phyloP scores from a whole-genome alignment of 352 stramenopile genomes.

The Phytophthora foliorum region DNA sequence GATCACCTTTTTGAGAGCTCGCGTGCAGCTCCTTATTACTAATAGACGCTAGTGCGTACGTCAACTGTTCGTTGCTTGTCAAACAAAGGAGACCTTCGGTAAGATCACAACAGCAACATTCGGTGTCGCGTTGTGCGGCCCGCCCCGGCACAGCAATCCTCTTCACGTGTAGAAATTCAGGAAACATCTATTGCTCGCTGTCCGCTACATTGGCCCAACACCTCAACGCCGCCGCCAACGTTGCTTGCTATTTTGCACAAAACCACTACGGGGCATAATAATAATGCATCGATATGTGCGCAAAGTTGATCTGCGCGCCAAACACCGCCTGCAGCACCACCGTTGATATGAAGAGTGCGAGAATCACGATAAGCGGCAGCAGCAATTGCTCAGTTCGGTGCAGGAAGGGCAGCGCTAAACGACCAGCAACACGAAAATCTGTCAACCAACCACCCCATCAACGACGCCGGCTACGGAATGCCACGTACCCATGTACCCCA shows the following conservation, averaged over 20 bases:
- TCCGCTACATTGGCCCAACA: constrained; percentile 9
- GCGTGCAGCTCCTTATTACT: constrained; percentile 31
- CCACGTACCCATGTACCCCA: constrained; percentile 94
- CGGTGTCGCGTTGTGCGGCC: not conserved
- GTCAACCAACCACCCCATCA: constrained; percentile 3
- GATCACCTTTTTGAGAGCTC: constrained; percentile 12
- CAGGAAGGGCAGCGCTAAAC: constrained; percentile 88
- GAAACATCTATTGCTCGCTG: constrained; percentile 36
- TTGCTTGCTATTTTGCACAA: constrained; percentile 2
- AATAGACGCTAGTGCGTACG: constrained; percentile 29
- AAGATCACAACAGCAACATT: too few species aligned
- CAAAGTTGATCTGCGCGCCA: constrained; percentile 74
- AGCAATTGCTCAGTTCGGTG: constrained; percentile 93
- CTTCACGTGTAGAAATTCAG: constrained; percentile 7
- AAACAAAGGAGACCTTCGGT: too few species aligned
- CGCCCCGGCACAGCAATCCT: not conserved
- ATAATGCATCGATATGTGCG: constrained; percentile 79
- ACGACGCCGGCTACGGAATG: not conserved
- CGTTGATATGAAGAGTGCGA: constrained; percentile 83
- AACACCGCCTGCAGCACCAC: constrained; percentile 82
- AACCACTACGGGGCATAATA: constrained; percentile 74
- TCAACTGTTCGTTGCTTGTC: too few species aligned
- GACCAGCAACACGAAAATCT: not conserved
- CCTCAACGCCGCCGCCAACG: not conserved
- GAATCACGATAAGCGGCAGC: constrained; percentile 83